Percentiles rank a stretch among this genome's conserved stretches.
These are phyloP conservation scores for Diutina sp. DNA, from an alignment of 1,139 yeast species.

Conservation along the genomic window DNA sequence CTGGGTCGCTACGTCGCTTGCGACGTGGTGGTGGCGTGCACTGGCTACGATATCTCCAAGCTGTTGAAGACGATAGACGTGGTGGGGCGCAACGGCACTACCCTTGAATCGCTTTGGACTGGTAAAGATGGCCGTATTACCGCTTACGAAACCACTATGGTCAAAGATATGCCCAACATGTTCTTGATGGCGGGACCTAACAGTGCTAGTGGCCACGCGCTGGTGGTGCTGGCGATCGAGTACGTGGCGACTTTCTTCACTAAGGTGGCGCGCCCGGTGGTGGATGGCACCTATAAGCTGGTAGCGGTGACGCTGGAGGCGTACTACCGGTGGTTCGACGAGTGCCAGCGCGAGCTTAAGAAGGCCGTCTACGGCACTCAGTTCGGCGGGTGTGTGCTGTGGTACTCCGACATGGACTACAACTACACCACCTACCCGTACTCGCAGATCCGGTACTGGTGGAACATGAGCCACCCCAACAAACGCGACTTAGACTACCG, in stretches of 20 bases:
- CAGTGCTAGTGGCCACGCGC: conserved; percentile 31
- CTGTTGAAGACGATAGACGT: conserved; percentile 9
- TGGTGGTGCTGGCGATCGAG: conserved; percentile 30
- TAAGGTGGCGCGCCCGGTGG: conserved; percentile 15
- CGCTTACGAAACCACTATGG: conserved; percentile 15
- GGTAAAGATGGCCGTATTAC: conserved; percentile 12
- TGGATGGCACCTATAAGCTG: conserved; percentile 17
- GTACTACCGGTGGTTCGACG: conserved; percentile 24
- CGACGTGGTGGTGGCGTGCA: conserved; percentile 32
- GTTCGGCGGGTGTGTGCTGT: conserved; percentile 32
- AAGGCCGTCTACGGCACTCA: conserved; percentile 24
- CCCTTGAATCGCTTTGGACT: conserved; percentile 15
- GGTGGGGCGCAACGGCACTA: conserved; percentile 16
- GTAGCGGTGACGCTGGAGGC: conserved; percentile 20
- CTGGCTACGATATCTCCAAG: conserved; percentile 17
- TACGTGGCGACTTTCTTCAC: conserved; percentile 17
- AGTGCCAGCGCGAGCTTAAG: conserved; percentile 15
- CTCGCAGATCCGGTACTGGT: conserved; percentile 23
- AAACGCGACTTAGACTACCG: conserved; percentile 3
- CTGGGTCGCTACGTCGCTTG: conserved; percentile 19
- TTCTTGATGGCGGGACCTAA: conserved; percentile 30
- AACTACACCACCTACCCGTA: conserved; percentile 28
- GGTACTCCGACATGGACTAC: conserved; percentile 18
- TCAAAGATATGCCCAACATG: conserved; percentile 23
- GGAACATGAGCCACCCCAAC: conserved; percentile 5